These are phyloP conservation scores for Artemisia annua DNA, from an alignment of 129 eudicot genomes.

Conservation along the genomic window DNA sequence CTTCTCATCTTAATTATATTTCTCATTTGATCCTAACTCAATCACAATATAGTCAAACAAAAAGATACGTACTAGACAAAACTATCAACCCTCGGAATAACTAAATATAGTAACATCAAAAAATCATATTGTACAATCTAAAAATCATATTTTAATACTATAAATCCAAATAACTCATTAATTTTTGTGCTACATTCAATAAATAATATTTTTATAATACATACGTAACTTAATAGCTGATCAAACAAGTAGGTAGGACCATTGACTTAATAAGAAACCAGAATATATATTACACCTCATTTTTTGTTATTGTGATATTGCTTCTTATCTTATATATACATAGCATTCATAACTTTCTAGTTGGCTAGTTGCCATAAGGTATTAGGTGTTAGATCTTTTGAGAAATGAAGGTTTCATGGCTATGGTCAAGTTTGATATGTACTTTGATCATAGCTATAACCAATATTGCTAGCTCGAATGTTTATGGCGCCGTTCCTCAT, in stretches of 20 bases:
- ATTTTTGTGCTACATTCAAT: no score
- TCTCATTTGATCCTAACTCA: no score
- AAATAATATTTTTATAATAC: no score
- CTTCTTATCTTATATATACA: background rate
- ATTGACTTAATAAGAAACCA: background rate
- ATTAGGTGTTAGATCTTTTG: background rate
- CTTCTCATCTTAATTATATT: no score
- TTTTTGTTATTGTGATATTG: background rate
- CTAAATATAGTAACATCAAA: no score
- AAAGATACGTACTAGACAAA: no score
- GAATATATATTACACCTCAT: background rate
- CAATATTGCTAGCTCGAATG: background rate
- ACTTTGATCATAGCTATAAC: constrained; percentile 6
- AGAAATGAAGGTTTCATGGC: background rate
- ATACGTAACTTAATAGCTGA: no score
- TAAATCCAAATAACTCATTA: no score
- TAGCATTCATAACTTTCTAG: background rate
- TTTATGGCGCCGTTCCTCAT: constrained; percentile 33
- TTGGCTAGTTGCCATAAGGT: background rate
- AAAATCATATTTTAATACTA: no score
- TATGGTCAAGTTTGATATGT: constrained; percentile 12
- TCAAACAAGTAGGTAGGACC: background rate
- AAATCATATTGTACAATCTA: no score
- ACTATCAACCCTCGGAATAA: no score
- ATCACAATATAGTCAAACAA: no score